These are phyloP conservation scores for Ceratobasidium sp. DNA, from an alignment of 1,284 basidiomycete species.

Conservation along the genomic window DNA sequence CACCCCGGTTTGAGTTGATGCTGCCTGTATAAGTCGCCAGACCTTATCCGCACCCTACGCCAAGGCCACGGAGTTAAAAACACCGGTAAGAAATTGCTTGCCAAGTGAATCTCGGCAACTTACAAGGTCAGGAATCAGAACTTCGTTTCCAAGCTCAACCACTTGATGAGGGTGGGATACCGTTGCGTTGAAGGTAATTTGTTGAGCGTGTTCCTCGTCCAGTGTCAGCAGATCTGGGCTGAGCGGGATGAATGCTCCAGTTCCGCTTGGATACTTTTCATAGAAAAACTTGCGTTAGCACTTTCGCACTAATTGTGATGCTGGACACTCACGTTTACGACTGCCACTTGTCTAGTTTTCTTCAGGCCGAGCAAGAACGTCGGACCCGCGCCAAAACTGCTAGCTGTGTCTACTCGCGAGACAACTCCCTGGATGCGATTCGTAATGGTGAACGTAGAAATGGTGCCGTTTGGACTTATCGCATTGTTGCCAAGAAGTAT, in stretches of 20 bases:
- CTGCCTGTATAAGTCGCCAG: conserved; percentile 47
- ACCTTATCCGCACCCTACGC: conserved; percentile 48
- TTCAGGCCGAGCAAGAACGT: conserved; percentile 1
- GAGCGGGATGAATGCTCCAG: conserved; percentile 15
- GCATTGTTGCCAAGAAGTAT: conserved; percentile 70
- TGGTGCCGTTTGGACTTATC: conserved; percentile 56
- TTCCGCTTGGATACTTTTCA: conserved; percentile 10
- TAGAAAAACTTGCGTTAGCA: neutral
- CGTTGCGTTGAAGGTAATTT: conserved; percentile 42
- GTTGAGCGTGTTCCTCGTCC: conserved; percentile 3
- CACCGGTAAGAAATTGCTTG: neutral
- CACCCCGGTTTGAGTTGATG: conserved; percentile 51
- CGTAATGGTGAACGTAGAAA: conserved; percentile 51
- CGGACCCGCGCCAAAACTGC: conserved; percentile 9
- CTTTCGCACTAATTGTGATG: too few species aligned
- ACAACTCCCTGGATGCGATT: conserved; percentile 26
- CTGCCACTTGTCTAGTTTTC: conserved; percentile 3
- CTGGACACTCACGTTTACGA: conserved; percentile 16
- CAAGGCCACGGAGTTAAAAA: neutral
- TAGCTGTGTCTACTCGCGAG: neutral
- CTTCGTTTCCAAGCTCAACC: conserved; percentile 42
- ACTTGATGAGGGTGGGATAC: conserved; percentile 49
- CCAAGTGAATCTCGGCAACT: neutral
- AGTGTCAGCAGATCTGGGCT: neutral
- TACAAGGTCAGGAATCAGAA: conserved; percentile 48